Percentiles rank a stretch among this genome's conserved stretches.
Evolutionary conservation across 2,329 filamentous ascomycete genomes (phyloP).

Genomic region (Pyrenophora tritici-repentis): DNA sequence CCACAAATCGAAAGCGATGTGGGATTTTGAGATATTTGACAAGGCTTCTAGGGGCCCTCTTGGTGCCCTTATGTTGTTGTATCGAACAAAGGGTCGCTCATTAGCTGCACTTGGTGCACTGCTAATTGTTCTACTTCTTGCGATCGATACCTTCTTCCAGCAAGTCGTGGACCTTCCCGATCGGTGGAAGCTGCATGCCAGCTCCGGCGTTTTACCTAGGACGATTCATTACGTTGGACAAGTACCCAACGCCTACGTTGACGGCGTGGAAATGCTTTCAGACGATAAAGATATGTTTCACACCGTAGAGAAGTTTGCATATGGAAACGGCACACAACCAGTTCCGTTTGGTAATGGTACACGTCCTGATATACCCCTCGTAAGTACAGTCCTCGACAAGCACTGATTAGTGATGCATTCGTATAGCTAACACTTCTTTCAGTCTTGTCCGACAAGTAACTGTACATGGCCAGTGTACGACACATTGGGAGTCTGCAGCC

Average conservation of each 20-base stretch:
- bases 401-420: too few species aligned
- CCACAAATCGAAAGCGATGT: conserved; percentile 21
- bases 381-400: too few species aligned
- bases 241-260: too few species aligned
- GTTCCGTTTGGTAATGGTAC: conserved; percentile 28
- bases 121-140: conserved; percentile 11
- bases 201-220: too few species aligned
- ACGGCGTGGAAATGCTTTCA: too few species aligned
- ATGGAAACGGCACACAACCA: conserved; percentile 29
- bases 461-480: conserved; percentile 37
- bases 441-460: conserved; percentile 32
- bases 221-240: too few species aligned
- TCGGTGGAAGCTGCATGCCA: conserved; percentile 8
- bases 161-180: conserved; percentile 33
- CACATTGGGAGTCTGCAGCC: conserved; percentile 32
- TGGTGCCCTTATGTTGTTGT: conserved; percentile 19
- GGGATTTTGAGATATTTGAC: conserved; percentile 43
- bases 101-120: conserved; percentile 17
- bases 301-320: not conserved
- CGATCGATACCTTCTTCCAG: conserved; percentile 37
- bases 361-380: conserved; percentile 32
- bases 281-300: too few species aligned
- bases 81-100: conserved; percentile 18
- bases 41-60: conserved; percentile 23
- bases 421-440: too few species aligned